Conservation (phyloP, 805 yeast genomes). For the Teunomyces tritomae region DNA sequence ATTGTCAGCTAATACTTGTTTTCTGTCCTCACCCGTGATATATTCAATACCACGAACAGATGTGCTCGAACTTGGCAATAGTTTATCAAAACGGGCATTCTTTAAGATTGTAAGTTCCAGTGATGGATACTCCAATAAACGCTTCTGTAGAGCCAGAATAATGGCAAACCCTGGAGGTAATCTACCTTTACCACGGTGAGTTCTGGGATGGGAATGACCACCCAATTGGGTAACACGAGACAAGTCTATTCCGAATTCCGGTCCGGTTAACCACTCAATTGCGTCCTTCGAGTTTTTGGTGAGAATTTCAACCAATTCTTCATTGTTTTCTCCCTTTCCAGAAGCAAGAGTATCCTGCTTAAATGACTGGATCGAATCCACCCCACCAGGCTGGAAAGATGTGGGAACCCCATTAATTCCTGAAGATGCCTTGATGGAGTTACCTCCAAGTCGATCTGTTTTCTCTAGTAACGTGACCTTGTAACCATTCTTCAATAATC, state of each 20-base stretch:
- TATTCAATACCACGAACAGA: conserved; percentile 45
- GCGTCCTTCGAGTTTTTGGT: conserved; percentile 27
- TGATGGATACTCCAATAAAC: conserved; percentile 29
- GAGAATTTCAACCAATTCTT: conserved; percentile 23
- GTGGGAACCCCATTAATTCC: conserved; percentile 52
- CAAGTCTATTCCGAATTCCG: conserved; percentile 25
- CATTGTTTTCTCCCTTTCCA: conserved; percentile 29
- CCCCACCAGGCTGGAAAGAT: conserved; percentile 17
- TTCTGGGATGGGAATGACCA: conserved; percentile 40
- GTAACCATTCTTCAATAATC: conserved; percentile 32
- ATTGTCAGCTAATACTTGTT: conserved; percentile 13
- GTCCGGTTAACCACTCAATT: conserved; percentile 30
- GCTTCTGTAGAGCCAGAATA: conserved; percentile 42
- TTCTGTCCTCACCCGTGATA: conserved; percentile 17
- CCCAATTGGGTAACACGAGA: conserved; percentile 34
- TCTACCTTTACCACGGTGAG: conserved; percentile 40
- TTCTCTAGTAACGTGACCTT: conserved; percentile 52
- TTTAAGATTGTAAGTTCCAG: conserved; percentile 17
- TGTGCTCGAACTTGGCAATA: conserved; percentile 24
- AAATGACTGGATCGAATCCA: conserved; percentile 27
- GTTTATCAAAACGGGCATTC: conserved; percentile 12
- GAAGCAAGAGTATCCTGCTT: conserved; percentile 29
- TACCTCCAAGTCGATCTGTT: conserved; percentile 50
- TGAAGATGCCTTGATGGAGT: conserved; percentile 59
- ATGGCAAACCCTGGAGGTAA: conserved; percentile 63